Evolutionary conservation across 1,284 basidiomycete genomes (phyloP).

Genomic region (Fomitopsis betulina): DNA sequence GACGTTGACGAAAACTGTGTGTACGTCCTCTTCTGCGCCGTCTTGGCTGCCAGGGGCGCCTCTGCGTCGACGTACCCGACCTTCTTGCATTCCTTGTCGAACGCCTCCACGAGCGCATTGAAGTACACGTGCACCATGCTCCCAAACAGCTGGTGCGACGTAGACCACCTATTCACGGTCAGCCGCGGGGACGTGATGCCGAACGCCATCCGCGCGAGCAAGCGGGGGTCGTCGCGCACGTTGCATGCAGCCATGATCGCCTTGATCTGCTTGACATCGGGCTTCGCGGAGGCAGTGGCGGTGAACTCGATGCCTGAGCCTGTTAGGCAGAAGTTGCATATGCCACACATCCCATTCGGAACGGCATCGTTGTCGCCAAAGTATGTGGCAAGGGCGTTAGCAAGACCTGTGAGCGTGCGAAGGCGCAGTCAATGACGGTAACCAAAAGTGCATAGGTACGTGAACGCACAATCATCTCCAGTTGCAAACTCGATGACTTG

Average conservation of each 20-base stretch:
- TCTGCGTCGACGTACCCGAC: slow-evolving; percentile 25
- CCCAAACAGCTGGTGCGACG: slow-evolving; percentile 36
- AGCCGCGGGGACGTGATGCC: slow-evolving; percentile 44
- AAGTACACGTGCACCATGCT: slow-evolving; percentile 38
- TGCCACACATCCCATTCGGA: slow-evolving; percentile 37
- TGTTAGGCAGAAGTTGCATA: slow-evolving; percentile 41
- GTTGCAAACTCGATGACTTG: slow-evolving; percentile 41
- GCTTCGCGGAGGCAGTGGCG: slow-evolving; percentile 19
- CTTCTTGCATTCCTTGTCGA: slow-evolving; percentile 37
- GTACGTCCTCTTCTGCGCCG: slow-evolving; percentile 24
- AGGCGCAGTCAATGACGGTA: background rate
- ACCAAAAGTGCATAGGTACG: background rate
- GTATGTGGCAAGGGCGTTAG: slow-evolving; percentile 39
- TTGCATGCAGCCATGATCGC: slow-evolving; percentile 39
- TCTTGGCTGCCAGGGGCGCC: slow-evolving; percentile 5
- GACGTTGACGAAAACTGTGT: slow-evolving; percentile 11
- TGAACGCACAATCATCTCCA: slow-evolving; percentile 38
- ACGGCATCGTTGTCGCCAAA: slow-evolving; percentile 44
- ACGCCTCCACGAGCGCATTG: slow-evolving; percentile 31
- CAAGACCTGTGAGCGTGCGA: slow-evolving; percentile 31
- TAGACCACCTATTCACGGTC: slow-evolving; percentile 36
- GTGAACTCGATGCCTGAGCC: slow-evolving; percentile 35
- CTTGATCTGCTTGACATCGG: slow-evolving; percentile 30
- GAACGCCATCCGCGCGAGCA: slow-evolving; percentile 46
- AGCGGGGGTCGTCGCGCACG: slow-evolving; percentile 45